Conservation (phyloP, 192 early-diverging fungal species). For the Gorgonomyces haynaldii region DNA sequence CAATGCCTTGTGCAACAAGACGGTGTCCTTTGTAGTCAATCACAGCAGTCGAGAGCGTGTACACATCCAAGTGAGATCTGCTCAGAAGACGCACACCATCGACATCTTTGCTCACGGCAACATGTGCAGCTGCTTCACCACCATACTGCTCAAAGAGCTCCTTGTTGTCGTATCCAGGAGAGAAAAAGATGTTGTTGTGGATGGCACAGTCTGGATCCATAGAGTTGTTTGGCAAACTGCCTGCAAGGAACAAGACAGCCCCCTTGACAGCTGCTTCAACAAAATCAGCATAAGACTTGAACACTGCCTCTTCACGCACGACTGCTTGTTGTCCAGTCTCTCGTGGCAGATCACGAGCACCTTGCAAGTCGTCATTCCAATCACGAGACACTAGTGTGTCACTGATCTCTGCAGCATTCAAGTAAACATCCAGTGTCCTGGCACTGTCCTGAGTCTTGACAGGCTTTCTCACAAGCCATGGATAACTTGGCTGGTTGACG, state of each 20-base stretch:
- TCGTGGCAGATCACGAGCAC: constrained; percentile 72
- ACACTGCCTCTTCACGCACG: constrained; percentile 69
- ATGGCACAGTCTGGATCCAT: constrained; percentile 63
- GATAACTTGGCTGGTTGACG: constrained; percentile 52
- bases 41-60: constrained; percentile 81
- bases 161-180: constrained; percentile 76
- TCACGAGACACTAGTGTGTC: constrained; percentile 61
- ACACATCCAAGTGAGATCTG: constrained; percentile 59
- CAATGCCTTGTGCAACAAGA: constrained; percentile 85
- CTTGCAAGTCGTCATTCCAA: constrained; percentile 96
- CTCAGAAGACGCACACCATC: constrained; percentile 73
- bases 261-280: constrained; percentile 78
- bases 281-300: constrained; percentile 82
- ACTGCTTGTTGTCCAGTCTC: constrained; percentile 69
- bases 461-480: constrained; percentile 64
- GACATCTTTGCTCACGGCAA: constrained; percentile 88
- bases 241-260: constrained; percentile 69
- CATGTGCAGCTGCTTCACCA: constrained; percentile 81
- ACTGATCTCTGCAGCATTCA: constrained; percentile 39
- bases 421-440: constrained; percentile 51
- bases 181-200: constrained; percentile 95
- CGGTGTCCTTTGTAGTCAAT: constrained; percentile 88
- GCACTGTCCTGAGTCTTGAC: constrained; percentile 47
- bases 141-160: constrained; percentile 74
- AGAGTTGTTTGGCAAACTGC: constrained; percentile 60